Conservation (phyloP, 192 early-diverging fungal species). For the Entophlyctis helioformis region DNA sequence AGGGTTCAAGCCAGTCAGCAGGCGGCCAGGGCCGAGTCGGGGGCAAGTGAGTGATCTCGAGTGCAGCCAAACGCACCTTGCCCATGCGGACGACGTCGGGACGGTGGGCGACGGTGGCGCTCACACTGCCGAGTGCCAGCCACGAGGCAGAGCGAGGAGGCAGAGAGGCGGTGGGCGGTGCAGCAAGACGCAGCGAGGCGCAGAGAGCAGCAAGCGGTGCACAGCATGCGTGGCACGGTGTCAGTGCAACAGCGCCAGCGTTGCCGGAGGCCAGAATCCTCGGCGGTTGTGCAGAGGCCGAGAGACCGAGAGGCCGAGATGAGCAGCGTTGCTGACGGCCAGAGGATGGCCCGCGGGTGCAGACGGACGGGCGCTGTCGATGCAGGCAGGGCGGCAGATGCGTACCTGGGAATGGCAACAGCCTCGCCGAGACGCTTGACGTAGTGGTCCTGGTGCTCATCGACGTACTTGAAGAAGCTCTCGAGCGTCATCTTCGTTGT, state of each 20-base stretch:
- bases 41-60: neutral
- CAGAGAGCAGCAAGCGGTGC: too few species aligned
- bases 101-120: conserved; percentile 60
- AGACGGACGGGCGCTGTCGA: conserved; percentile 1
- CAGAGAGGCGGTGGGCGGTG: too few species aligned
- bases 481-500: too few species aligned
- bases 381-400: too few species aligned
- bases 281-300: too few species aligned
- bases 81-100: conserved; percentile 82
- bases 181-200: too few species aligned
- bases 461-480: conserved; percentile 62
- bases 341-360: neutral
- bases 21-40: too few species aligned
- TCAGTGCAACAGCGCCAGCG: too few species aligned
- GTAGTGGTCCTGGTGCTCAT: conserved; percentile 67
- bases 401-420: conserved; percentile 75
- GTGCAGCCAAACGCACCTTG: conserved; percentile 16
- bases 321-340: neutral
- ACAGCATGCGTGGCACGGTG: too few species aligned
- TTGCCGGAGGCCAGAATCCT: too few species aligned
- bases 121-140: conserved; percentile 36
- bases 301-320: neutral
- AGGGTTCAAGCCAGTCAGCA: too few species aligned
- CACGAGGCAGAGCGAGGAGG: too few species aligned
- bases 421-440: conserved; percentile 75